A percentile compares a stretch with the other conserved stretches of the same genome.
phyloP scores from a whole-genome alignment of 441 rosid species.

The Erodium trifolium region DNA sequence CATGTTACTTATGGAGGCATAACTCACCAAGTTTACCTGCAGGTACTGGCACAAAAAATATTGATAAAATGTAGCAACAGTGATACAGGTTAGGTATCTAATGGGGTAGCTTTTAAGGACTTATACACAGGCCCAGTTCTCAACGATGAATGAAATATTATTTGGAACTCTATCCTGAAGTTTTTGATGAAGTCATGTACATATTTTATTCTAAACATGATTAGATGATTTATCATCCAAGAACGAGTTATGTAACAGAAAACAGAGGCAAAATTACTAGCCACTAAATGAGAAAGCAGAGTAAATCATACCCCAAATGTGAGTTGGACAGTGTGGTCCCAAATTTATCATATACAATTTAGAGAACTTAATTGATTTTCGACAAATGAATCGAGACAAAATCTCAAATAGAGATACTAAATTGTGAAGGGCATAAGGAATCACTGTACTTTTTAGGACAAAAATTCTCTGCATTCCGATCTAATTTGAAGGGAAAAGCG shows the following conservation, averaged over 20 bases:
- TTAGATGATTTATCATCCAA: background rate
- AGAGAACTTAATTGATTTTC: background rate
- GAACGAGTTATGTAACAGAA: background rate
- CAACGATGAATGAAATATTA: background rate
- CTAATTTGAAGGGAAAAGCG: background rate
- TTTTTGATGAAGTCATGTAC: background rate
- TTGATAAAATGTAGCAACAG: background rate
- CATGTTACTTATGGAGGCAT: constrained; percentile 1
- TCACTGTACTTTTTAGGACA: background rate
- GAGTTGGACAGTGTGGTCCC: background rate
- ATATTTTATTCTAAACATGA: background rate
- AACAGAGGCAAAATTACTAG: background rate
- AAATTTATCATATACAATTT: background rate
- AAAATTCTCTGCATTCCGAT: background rate
- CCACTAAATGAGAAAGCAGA: background rate
- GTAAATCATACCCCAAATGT: background rate
- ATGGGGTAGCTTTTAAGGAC: background rate
- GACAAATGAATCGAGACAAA: background rate
- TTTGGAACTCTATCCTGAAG: background rate
- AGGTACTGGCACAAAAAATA: background rate
- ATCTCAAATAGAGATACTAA: background rate
- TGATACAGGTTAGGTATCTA: background rate
- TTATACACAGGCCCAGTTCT: background rate
- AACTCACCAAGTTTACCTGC: background rate
- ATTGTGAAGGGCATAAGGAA: background rate